phyloP scores from a whole-genome alignment of 2,329 filamentous ascomycete genomes.

The Alternaria postmessia region DNA sequence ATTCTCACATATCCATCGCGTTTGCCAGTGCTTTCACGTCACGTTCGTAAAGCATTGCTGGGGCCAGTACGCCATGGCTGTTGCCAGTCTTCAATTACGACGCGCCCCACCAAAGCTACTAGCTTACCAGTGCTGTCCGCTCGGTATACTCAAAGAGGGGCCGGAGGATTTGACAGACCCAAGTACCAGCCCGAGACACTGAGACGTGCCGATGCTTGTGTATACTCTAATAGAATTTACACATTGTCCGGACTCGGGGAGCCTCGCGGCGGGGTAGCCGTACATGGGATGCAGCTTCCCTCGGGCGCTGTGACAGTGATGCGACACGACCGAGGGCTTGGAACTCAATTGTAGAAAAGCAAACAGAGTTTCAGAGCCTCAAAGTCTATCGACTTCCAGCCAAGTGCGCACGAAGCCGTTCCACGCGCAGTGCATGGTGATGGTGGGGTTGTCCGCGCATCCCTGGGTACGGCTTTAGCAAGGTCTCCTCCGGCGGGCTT shows the following conservation, averaged over 20 bases:
- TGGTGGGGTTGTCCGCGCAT: constrained; percentile 40
- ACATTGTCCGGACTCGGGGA: constrained; percentile 32
- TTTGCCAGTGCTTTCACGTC: constrained; percentile 6
- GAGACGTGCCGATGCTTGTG: constrained; percentile 25
- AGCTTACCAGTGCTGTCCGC: constrained; percentile 25
- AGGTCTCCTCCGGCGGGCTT: constrained; percentile 38
- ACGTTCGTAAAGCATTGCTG: background rate
- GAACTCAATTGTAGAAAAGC: background rate
- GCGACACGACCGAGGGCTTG: constrained; percentile 22
- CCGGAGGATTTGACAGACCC: constrained; percentile 25
- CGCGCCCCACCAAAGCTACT: constrained; percentile 20
- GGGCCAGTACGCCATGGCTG: constrained; percentile 6
- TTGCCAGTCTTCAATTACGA: constrained; percentile 6
- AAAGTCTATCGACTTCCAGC: background rate
- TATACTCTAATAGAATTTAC: constrained; percentile 27
- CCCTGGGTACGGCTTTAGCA: constrained; percentile 39
- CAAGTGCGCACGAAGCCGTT: constrained; percentile 9
- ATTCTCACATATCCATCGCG: constrained; percentile 9
- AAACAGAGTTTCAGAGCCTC: constrained; percentile 5
- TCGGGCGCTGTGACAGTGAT: constrained; percentile 26
- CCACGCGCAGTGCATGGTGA: constrained; percentile 12
- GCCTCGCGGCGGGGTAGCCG: constrained; percentile 29
- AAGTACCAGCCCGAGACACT: constrained; percentile 18
- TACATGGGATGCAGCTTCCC: constrained; percentile 13
- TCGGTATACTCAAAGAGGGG: constrained; percentile 22